phyloP scores from a whole-genome alignment of 2,329 filamentous ascomycete genomes.

The Fusarium marasasianum region DNA sequence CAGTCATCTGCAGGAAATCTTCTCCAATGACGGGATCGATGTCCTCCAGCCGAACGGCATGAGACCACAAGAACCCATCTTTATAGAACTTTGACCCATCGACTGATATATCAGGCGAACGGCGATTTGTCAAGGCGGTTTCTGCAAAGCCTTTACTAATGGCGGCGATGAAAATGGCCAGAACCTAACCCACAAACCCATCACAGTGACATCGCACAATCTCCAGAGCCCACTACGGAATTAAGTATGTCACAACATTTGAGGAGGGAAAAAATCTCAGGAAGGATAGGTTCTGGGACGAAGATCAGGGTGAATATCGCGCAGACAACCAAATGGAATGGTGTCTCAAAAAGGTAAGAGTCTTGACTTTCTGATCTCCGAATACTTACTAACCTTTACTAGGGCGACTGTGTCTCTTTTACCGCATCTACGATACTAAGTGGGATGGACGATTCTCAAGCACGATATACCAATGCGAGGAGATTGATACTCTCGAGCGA shows the following conservation, averaged over 20 bases:
- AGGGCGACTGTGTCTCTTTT: neutral
- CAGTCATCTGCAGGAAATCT: neutral
- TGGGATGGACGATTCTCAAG: neutral
- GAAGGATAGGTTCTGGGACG: neutral
- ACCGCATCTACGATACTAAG: neutral
- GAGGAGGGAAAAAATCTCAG: neutral
- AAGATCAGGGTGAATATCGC: neutral
- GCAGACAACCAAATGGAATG: neutral
- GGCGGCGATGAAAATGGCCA: neutral
- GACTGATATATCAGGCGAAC: neutral
- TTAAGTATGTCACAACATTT: rapidly evolving
- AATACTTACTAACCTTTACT: neutral
- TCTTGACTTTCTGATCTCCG: neutral
- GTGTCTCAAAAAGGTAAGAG: neutral
- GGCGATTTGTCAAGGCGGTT: neutral
- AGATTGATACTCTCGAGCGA: neutral
- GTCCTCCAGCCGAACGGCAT: neutral
- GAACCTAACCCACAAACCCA: neutral
- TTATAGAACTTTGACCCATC: neutral
- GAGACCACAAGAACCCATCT: neutral
- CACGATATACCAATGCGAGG: neutral
- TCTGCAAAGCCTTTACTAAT: neutral
- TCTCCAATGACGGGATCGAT: neutral
- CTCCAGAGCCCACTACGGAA: neutral
- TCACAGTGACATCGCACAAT: neutral